Evolutionary conservation across 2,329 filamentous ascomycete species (phyloP).

Genomic region (Claviceps monticola): DNA sequence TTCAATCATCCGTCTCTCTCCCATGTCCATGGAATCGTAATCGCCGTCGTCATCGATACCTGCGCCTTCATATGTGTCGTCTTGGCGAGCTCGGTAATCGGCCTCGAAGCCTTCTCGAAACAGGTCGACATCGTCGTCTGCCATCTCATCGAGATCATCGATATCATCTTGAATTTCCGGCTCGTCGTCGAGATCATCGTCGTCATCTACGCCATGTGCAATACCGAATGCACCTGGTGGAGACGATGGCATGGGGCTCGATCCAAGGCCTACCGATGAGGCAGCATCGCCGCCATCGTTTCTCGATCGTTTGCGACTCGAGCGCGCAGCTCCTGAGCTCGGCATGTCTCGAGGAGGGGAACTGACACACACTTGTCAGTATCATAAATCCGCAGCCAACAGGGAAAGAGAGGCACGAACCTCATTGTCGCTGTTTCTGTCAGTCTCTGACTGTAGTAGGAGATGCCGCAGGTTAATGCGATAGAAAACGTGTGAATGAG

Average conservation of each 20-base stretch:
- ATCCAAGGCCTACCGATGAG: slow-evolving; percentile 37
- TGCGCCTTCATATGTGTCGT: slow-evolving; percentile 54
- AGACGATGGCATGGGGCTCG: slow-evolving; percentile 53
- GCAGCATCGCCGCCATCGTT: slow-evolving; percentile 35
- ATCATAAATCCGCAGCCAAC: neutral
- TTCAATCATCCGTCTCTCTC: slow-evolving; percentile 55
- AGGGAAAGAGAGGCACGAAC: slow-evolving; percentile 8
- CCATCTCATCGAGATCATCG: slow-evolving; percentile 68
- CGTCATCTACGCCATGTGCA: slow-evolving; percentile 52
- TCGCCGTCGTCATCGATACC: slow-evolving; percentile 69
- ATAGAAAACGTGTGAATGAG: neutral
- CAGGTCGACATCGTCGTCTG: slow-evolving; percentile 67
- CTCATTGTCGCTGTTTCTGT: slow-evolving; percentile 10
- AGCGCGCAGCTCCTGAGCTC: slow-evolving; percentile 52
- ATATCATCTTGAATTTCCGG: slow-evolving; percentile 58
- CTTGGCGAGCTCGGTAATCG: slow-evolving; percentile 54
- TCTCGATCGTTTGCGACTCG: slow-evolving; percentile 42
- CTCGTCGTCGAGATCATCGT: slow-evolving; percentile 60
- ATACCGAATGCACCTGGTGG: slow-evolving; percentile 47
- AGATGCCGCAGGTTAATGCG: neutral
- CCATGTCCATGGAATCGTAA: slow-evolving; percentile 55
- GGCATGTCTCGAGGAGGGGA: slow-evolving; percentile 72
- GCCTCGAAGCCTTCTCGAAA: slow-evolving; percentile 61
- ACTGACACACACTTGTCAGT: slow-evolving; percentile 30
- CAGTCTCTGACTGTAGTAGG: neutral